Base-by-base conservation (phyloP, 768 basidiomycete species). In the Tulasnella sp. region DNA sequence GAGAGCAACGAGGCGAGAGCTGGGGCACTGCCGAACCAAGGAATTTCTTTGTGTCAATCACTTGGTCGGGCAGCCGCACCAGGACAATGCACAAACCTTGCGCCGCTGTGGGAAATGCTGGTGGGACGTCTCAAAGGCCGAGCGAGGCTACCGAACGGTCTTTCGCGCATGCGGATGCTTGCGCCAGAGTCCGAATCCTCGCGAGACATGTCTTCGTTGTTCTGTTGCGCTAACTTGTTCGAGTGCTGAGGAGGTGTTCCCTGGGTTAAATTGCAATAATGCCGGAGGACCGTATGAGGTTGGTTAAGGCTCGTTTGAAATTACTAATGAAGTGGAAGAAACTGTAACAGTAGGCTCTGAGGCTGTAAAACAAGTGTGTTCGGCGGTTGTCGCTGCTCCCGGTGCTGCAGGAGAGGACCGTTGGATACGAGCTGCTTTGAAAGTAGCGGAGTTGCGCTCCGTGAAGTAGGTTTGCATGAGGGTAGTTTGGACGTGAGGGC, bases 1-100 rank as follows among this genome's bases (percentile, higher is more conserved):
- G 74, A 72, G 28, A 80, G 46, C 28, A 80, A 69, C 42, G 79
- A 73, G 69, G 72, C 54, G 28, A 73, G 69, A 31, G 79, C 79
- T 41, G 79, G 79, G 37, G 34, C 60, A 31, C 77, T 54, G 54
- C 42, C 54, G 58, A 44, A 48, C 69, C 72, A 72, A 41, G 40
- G 76, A 1, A 24, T 46, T 77, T 24, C 24, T 5, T 46, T 37
- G 76, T 48, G 58, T 58, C 22, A 77, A 34, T 37, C 22, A 77
- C 34, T 16, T 42, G 7, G 42, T 22, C 46, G 76, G 34, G 41
- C 58, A 41, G 12, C 37, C 22, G 40, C 48, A 42, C 24, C 40
- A 75, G 48, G 22, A 75, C 48, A 44, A 44, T 75, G 74, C 74
- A 50, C 74, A 11, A 12, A 69, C 64, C 64, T 69, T 28, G 72